Conservation (phyloP, 139 green algal genomes). For the Spirogloea muscicola region DNA sequence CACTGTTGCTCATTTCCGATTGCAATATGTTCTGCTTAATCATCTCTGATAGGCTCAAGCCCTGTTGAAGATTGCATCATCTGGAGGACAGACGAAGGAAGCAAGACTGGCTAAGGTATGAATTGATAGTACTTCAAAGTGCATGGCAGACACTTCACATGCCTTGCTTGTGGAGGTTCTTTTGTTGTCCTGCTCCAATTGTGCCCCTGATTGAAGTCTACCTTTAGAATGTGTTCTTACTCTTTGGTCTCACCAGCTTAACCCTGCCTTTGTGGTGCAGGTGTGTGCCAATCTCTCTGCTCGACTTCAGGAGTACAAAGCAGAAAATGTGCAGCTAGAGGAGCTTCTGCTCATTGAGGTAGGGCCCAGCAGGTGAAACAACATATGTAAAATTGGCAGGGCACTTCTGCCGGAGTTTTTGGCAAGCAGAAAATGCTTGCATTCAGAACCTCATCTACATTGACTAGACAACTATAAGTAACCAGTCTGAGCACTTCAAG, state of each 20-base stretch:
- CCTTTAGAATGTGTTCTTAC: not conserved
- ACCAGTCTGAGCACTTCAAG: no score
- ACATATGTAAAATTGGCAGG: no score
- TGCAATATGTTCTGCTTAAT: no score
- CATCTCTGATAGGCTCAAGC: slow-evolving; percentile 7
- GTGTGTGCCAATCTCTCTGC: slow-evolving; percentile 20
- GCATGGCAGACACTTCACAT: not conserved
- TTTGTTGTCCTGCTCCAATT: no score
- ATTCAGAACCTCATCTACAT: no score
- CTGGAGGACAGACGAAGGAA: slow-evolving; percentile 27
- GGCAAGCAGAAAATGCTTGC: no score
- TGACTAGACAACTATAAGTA: no score
- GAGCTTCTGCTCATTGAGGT: slow-evolving; percentile 32
- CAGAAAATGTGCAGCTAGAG: slow-evolving; percentile 44
- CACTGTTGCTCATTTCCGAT: no score
- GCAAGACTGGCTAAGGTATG: slow-evolving; percentile 17
- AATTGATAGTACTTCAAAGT: not conserved
- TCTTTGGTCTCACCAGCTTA: not conserved
- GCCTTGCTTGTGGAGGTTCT: not conserved
- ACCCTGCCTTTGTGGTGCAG: slow-evolving; percentile 8
- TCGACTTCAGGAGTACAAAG: slow-evolving; percentile 38
- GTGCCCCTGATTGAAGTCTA: not conserved
- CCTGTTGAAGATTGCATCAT: slow-evolving; percentile 12
- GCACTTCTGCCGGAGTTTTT: no score
- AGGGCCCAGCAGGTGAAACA: not conserved